Evolutionary conservation across 2,329 filamentous ascomycete species (phyloP), one percentile per base, ranked within the genome.

Genomic region (Paraconiothyrium sp.): DNA sequence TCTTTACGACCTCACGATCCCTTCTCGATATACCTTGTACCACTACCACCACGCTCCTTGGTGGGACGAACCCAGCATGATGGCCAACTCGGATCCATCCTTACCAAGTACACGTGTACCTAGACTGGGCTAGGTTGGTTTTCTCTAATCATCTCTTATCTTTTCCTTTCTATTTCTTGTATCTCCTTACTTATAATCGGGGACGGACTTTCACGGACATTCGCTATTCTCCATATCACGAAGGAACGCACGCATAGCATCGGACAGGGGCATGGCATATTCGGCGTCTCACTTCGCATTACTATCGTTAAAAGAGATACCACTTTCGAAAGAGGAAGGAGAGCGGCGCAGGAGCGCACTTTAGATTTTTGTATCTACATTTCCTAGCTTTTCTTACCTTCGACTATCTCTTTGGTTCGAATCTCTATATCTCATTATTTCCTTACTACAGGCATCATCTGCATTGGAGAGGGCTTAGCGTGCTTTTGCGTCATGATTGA

Each of bases 291-390:
- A 46, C 43, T 46, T 46, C 57, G 47, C 57, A 52, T 58, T 48
- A 58, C 57, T 35, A 27, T 58, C 57, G 8, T 58, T 58, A 50
- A 41, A 41, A 58, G 57, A 58, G 35, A 46, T 57, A 57, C 50
- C 14, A 24, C n/a, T 13, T 37, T 30, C 9, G 35, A n/a, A 30
- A 16, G 35, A 6, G 34, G 30, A 20, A 43, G 37, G 54, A 30
- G 16, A 16, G 48, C 35, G 44, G 48, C 34, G 47, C 49, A 49
- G 47, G 46, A 16, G 34, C 39, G 52, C 24, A 41, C 54, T 37
- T n/a, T 67, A 68, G 61, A 64, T 63, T 65, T 64, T 44, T 64
- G 61, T 67, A 67, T 57, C 52, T 61, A 60, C 63, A 20, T 58
- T 57, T 59, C 52, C 43, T 54, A 34, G 27, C 48, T 59, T 47